Evolutionary conservation across 352 stramenopile genomes (phyloP), one percentile per base, ranked within the genome.

Genomic region (Salisapilia sapeloensis): DNA sequence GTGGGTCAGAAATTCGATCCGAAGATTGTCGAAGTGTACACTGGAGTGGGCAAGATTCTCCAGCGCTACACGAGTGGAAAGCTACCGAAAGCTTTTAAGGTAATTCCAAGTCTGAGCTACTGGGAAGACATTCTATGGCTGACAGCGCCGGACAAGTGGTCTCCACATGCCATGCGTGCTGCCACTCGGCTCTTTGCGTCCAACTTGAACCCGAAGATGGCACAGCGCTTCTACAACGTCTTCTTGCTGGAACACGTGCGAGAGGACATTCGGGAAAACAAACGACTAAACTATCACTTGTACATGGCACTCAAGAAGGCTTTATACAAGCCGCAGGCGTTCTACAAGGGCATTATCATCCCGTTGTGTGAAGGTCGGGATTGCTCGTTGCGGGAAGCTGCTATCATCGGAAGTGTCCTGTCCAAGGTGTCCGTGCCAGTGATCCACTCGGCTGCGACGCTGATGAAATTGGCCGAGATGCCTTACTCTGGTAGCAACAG

Each of bases 71-170:
- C 89, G 28, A 92, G 87, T 4, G 96, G 95, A 30, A 99, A 99
- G 55, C 61, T 99, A 25, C 95, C 96, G 5, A 99, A 99, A 65
- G 95, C 95, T 12, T 99, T 99, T 65, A 99, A 99, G 67, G 96
- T 99, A 22, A 96, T 99, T 41, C 96, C 96, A 14, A 96, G 86
- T 16, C 53, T 99, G 30, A 92, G 70, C 42, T 98, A 99, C 60
- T 99, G 96, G 96, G 96, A 99, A 46, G 93, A 91, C 40, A 90
- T 92, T 51, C 52, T 99, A 40, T 99, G 94, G 70, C 69, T 99
- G 26, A 99, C 95, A 16, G 78, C 69, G 36, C 95, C 95, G 3
- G 93, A 99, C 42, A 80, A 87, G 48, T 99, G 95, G 95, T 98
- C 94, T 7, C 92, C 93, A n/a, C 92, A 98, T 41, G 91, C 94